phyloP scores from a whole-genome alignment of 768 basidiomycete genomes.

The Pleurotus djamor region DNA sequence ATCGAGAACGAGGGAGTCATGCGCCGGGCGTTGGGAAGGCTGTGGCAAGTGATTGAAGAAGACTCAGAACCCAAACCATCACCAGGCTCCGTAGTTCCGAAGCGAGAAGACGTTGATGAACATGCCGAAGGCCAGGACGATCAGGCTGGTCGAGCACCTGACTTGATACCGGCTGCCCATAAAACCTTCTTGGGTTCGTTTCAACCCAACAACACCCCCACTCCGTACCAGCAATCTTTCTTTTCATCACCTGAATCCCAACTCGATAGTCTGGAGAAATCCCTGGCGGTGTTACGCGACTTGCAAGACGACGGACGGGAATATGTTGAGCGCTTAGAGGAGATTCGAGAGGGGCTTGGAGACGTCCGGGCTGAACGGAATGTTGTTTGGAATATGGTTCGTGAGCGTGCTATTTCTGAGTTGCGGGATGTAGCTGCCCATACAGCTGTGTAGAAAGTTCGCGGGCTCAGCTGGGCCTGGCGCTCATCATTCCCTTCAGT shows the following conservation, averaged over 20 bases:
- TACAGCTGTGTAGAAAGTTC: slow-evolving; percentile 20
- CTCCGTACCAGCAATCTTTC: slow-evolving; percentile 57
- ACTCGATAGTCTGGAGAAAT: slow-evolving; percentile 70
- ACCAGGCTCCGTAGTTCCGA: slow-evolving; percentile 51
- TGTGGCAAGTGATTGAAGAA: slow-evolving; percentile 83
- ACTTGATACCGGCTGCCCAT: slow-evolving; percentile 61
- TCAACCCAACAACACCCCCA: slow-evolving; percentile 41
- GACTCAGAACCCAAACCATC: slow-evolving; percentile 43
- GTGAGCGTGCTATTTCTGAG: slow-evolving; percentile 72
- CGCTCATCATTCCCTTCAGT: neutral
- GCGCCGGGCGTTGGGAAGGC: slow-evolving; percentile 69
- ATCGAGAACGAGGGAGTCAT: slow-evolving; percentile 81
- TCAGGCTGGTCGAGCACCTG: slow-evolving; percentile 54
- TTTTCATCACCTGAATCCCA: slow-evolving; percentile 68
- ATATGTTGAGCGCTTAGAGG: slow-evolving; percentile 81
- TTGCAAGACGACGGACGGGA: slow-evolving; percentile 86
- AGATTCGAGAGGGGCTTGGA: slow-evolving; percentile 80
- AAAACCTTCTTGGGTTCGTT: slow-evolving; percentile 59
- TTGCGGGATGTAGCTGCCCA: slow-evolving; percentile 62
- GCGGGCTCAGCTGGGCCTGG: neutral
- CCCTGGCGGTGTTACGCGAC: slow-evolving; percentile 70
- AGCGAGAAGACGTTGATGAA: slow-evolving; percentile 69
- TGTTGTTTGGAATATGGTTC: slow-evolving; percentile 73
- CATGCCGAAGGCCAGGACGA: slow-evolving; percentile 40
- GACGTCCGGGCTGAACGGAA: slow-evolving; percentile 71